phyloP scores from a whole-genome alignment of 164 flowering plant genomes.

The Magnolia sinica region DNA sequence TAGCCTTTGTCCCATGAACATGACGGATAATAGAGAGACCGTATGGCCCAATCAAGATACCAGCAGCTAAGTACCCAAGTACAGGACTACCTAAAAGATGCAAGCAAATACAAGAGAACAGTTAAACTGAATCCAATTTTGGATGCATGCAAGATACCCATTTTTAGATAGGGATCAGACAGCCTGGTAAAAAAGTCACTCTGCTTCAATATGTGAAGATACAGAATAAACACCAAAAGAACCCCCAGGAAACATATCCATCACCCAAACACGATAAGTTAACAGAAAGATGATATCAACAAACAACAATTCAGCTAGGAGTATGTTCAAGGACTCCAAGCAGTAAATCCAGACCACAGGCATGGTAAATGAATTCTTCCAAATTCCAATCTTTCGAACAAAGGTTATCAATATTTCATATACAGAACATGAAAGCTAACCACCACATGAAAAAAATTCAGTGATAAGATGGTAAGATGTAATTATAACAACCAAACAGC shows the following conservation, averaged over 20 bases:
- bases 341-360: not conserved
- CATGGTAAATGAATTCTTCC: not conserved
- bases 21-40: slow-evolving; percentile 95
- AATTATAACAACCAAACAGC: not conserved
- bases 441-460: not conserved
- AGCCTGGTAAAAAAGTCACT: not conserved
- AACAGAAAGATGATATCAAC: not conserved
- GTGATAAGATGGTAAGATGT: not conserved
- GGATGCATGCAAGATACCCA: not conserved
- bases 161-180: not conserved
- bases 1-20: slow-evolving; percentile 97
- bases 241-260: not conserved
- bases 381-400: not conserved
- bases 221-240: not conserved
- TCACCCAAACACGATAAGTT: not conserved
- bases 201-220: not conserved
- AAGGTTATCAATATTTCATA: not conserved
- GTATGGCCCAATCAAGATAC: slow-evolving; percentile 98
- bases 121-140: not conserved
- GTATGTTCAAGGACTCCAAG: not conserved
- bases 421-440: not conserved
- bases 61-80: slow-evolving; percentile 98
- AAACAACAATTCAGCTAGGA: too few species aligned
- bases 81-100: slow-evolving; percentile 91
- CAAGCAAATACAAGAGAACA: slow-evolving; percentile 18